These are phyloP conservation scores for Spergularia marina DNA, from an alignment of 148 eudicot species.

Conservation along the genomic window DNA sequence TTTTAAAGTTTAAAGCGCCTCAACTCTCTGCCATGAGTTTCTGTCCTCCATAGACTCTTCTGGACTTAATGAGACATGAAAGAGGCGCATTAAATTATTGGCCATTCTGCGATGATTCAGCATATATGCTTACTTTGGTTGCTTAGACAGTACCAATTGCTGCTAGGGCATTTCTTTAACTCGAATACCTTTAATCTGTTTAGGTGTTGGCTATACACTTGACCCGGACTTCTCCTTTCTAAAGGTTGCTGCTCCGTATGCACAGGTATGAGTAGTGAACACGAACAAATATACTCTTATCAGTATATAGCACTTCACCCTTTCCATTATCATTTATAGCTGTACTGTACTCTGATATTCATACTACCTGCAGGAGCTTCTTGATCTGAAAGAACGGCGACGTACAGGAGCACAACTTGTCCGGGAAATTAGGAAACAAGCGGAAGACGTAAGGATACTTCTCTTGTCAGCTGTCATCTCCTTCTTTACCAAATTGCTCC, in stretches of 20 bases:
- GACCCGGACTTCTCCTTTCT: conserved; percentile 90
- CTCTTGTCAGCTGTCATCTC: conserved; percentile 3
- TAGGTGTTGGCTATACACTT: conserved; percentile 83
- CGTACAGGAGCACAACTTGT: conserved; percentile 72
- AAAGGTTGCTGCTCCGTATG: conserved; percentile 96
- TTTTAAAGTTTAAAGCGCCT: background rate
- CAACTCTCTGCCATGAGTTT: no score
- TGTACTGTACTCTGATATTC: conserved; percentile 23
- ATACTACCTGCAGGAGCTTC: conserved; percentile 70
- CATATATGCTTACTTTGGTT: no score
- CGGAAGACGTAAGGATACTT: conserved; percentile 66
- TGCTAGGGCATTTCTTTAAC: background rate
- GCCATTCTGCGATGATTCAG: no score
- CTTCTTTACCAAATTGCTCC: background rate
- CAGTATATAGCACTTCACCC: background rate
- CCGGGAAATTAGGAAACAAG: conserved; percentile 85
- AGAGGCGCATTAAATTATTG: no score
- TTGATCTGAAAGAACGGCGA: conserved; percentile 71
- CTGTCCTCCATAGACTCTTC: no score
- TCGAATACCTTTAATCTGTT: background rate
- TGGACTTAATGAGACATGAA: no score
- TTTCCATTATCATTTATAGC: background rate
- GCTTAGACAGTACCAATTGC: background rate
- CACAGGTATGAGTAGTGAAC: conserved; percentile 56
- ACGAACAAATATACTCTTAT: background rate